Evolutionary conservation across 140 eudicot genomes (phyloP).

Genomic region (Bidens hawaiensis): DNA sequence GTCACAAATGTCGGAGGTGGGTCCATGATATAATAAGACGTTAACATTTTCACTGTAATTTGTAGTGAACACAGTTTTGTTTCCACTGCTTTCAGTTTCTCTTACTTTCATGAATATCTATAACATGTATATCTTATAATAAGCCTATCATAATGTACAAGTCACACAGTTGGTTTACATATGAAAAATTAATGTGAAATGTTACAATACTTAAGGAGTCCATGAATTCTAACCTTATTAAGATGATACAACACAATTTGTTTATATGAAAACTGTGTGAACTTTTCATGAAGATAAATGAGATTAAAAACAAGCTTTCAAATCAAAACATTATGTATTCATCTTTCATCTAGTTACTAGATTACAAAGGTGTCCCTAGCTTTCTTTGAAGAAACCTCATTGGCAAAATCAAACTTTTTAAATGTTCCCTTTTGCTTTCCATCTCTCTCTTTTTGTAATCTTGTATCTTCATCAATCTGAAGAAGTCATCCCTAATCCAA

Average conservation of each 20-base stretch:
- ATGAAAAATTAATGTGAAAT: conserved; percentile 11
- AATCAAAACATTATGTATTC: conserved; percentile 70
- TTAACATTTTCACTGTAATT: conserved; percentile 1
- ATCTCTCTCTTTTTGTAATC: conserved; percentile 78
- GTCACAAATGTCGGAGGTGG: conserved; percentile 28
- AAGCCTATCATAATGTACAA: conserved; percentile 18
- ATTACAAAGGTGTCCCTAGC: conserved; percentile 33
- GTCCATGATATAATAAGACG: conserved; percentile 16
- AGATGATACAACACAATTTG: conserved; percentile 7
- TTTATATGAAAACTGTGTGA: conserved; percentile 1
- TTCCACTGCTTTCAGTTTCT: conserved; percentile 3
- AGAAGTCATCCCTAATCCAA: conserved; percentile 87
- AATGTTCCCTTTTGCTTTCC: conserved; percentile 52
- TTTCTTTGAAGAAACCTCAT: conserved; percentile 46
- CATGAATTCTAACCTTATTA: conserved; percentile 10
- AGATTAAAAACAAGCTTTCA: conserved; percentile 25
- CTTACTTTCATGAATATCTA: conserved; percentile 7
- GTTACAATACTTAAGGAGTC: conserved; percentile 3
- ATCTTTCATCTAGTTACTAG: conserved; percentile 50
- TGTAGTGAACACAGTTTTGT: conserved; percentile 28
- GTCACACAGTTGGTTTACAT: conserved; percentile 10
- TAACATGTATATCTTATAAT: conserved; percentile 6
- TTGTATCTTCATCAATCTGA: conserved; percentile 81
- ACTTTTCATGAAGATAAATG: conserved; percentile 4
- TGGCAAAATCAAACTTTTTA: conserved; percentile 31